Conservation (phyloP, 2,329 filamentous ascomycete species). For the Camptophora hylomeconis region DNA sequence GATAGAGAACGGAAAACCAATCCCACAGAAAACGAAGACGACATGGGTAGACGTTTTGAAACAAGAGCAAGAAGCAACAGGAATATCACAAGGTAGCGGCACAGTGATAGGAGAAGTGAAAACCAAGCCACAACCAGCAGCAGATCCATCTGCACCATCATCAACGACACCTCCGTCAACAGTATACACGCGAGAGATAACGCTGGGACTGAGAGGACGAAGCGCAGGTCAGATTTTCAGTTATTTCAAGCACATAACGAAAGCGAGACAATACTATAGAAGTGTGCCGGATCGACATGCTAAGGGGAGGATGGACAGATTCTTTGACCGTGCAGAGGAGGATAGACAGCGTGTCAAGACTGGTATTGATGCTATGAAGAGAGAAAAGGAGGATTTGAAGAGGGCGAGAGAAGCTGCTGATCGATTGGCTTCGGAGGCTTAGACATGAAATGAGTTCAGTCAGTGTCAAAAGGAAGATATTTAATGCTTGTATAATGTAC, state of each 20-base stretch:
- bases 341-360: constrained; percentile 26
- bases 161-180: constrained; percentile 18
- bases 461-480: background rate
- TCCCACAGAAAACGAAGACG: too few relatives aligned
- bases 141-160: constrained; percentile 8
- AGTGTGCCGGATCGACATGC: constrained; percentile 21
- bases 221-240: constrained; percentile 29
- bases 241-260: constrained; percentile 28
- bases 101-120: constrained; percentile 3
- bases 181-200: constrained; percentile 22
- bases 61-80: too few relatives aligned
- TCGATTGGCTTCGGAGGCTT: constrained; percentile 24
- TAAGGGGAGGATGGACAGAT: constrained; percentile 20
- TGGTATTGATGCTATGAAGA: constrained; percentile 31
- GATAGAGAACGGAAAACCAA: too few relatives aligned
- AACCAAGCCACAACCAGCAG: constrained; percentile 5
- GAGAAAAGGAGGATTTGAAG: constrained; percentile 31
- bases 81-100: too few relatives aligned
- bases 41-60: too few relatives aligned
- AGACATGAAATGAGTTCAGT: constrained; percentile 1
- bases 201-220: constrained; percentile 21
- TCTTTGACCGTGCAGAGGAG: constrained; percentile 23
- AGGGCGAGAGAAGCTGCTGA: constrained; percentile 32
- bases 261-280: constrained; percentile 23
- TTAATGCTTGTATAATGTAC: background rate